Base-by-base conservation (phyloP, 306 rosid species). In the Cucurbita maxima region DNA sequence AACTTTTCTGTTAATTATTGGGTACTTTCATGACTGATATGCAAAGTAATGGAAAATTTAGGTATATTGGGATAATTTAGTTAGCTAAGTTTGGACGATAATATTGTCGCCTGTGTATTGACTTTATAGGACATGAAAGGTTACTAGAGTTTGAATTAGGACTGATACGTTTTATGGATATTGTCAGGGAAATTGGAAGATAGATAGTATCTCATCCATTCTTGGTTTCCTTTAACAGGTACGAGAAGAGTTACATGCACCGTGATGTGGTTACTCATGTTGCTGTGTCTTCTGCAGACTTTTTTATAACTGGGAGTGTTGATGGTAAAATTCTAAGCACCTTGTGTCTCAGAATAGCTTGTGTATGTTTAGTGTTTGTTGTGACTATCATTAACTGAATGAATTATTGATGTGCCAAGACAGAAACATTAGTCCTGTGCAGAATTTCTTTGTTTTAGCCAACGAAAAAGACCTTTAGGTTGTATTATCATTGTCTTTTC, bases 191-290 rank as follows among this genome's bases (percentile, higher is more conserved):
- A 68, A 47, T 68, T 44, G 56, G 19, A 58, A 13, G 53, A 13
- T 44, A 74, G 77, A 36, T 34, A 9, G 20, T 79, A 12, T 3
- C 30, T 44, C 44, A 55, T 25, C 10, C 45, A 11, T 45, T 16
- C 7, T 67, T 37, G 8, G 56, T 80, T 34, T 58, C 25, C 56
- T 45, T 50, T n/a, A 48, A 50, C 79, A 94, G 99, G 99, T 94
- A 94, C 36, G 99, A 94, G 87, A 94, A 94, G 59, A 94, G 99
- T 73, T 91, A 91, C 76, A 94, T 94, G 99, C 99, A 94, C 71
- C 91, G 97, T 0, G 96, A 91, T 41, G 97, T 94, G 82, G 97
- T 89, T 76, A 94, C 96, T 0, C 99, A 94, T 84, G 97, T 91
- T 56, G 96, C 92, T 77, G 97, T 91, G 71, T 91, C 97, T 0